phyloP scores from a whole-genome alignment of 192 early-diverging fungal genomes.

The Geosiphon pyriformis region DNA sequence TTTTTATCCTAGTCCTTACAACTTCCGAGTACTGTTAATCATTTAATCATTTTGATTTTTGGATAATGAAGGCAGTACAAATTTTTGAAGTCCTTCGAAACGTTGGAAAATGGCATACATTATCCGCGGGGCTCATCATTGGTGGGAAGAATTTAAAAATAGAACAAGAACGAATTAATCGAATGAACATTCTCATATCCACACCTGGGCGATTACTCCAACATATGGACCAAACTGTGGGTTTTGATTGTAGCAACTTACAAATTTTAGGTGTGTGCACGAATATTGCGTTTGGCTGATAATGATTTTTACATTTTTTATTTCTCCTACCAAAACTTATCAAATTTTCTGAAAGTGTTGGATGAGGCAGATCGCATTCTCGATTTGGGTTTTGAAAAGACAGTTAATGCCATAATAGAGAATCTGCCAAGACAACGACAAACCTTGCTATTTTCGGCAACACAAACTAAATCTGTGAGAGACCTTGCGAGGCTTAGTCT shows the following conservation, averaged over 20 bases:
- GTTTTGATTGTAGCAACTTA: conserved; percentile 80
- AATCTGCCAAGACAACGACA: conserved; percentile 82
- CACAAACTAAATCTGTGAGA: conserved; percentile 93
- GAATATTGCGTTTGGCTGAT: conserved; percentile 4
- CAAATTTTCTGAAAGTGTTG: conserved; percentile 49
- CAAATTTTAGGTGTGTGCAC: conserved; percentile 61
- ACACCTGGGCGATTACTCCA: conserved; percentile 82
- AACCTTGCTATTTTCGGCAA: conserved; percentile 95
- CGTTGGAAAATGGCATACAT: conserved; percentile 63
- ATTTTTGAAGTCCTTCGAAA: conserved; percentile 84
- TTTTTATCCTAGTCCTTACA: too few relatives aligned
- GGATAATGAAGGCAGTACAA: conserved; percentile 61
- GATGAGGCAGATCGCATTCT: conserved; percentile 85
- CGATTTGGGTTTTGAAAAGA: conserved; percentile 82
- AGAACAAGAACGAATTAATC: conserved; percentile 63
- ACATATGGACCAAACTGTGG: conserved; percentile 88
- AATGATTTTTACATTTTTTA: conserved; percentile 7
- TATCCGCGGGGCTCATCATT: conserved; percentile 94
- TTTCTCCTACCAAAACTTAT: too few relatives aligned
- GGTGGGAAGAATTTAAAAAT: conserved; percentile 85
- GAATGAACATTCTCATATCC: conserved; percentile 79
- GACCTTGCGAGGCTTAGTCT: conserved; percentile 90
- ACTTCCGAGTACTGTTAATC: background rate
- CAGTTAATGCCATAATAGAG: conserved; percentile 75
- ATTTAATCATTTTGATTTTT: conserved; percentile 4